Evolutionary conservation across 352 stramenopile genomes (phyloP).

Genomic region (Phytophthora litchii): DNA sequence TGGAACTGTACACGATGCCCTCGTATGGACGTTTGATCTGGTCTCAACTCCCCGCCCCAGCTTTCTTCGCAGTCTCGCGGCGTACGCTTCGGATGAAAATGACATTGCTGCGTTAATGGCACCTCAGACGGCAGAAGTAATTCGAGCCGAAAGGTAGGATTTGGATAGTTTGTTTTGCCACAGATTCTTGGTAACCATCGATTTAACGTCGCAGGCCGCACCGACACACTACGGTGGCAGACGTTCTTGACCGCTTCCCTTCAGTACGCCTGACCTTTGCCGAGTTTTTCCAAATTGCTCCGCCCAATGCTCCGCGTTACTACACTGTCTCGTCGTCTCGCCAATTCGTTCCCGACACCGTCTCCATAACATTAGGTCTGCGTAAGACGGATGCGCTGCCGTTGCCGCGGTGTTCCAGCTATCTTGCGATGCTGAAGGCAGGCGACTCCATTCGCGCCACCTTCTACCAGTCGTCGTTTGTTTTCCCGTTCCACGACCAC

Average conservation of each 20-base stretch:
- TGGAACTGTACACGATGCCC: constrained; percentile 63
- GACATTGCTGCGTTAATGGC: constrained; percentile 54
- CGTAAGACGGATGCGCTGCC: constrained; percentile 57
- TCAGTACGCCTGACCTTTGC: constrained; percentile 69
- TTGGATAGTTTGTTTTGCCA: background rate
- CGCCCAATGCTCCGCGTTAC: constrained; percentile 68
- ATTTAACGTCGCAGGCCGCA: constrained; percentile 23
- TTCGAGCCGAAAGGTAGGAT: constrained; percentile 49
- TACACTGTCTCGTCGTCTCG: constrained; percentile 88
- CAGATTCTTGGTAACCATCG: background rate
- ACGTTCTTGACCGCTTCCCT: constrained; percentile 72
- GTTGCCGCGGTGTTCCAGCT: constrained; percentile 77
- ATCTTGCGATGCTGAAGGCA: constrained; percentile 56
- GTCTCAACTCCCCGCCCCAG: constrained; percentile 59
- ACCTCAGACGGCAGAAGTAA: constrained; percentile 49
- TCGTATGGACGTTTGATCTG: constrained; percentile 84
- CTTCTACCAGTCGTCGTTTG: constrained; percentile 80
- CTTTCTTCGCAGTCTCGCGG: constrained; percentile 66
- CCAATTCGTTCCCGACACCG: constrained; percentile 49
- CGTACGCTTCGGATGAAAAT: constrained; percentile 60
- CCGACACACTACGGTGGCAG: constrained; percentile 54
- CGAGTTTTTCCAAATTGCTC: constrained; percentile 73
- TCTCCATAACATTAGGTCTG: constrained; percentile 79
- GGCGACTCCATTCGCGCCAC: constrained; percentile 60
- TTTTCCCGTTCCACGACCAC: constrained; percentile 66